Percentiles rank a stretch among this genome's conserved stretches.
Conservation (phyloP, 2,329 filamentous ascomycete species). For the Penicillium expansum region DNA sequence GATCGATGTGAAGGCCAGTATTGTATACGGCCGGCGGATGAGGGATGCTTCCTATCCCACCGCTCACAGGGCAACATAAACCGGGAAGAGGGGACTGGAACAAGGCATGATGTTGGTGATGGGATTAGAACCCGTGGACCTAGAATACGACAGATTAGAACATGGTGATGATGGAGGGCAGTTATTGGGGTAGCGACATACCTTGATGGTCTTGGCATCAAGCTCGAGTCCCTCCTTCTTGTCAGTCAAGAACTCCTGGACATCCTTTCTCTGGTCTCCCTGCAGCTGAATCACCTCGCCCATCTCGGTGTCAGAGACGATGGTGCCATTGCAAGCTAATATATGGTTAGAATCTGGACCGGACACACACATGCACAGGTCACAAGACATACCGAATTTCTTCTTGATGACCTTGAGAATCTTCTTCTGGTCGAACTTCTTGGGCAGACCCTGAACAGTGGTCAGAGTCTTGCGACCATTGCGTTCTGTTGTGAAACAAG, state of each 20-base stretch:
- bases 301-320: slow-evolving; percentile 93
- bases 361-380: neutral
- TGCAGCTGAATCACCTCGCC: slow-evolving; percentile 99
- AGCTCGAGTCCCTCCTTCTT: slow-evolving; percentile 93
- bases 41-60: slow-evolving; percentile 38
- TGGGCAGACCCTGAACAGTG: slow-evolving; percentile 96
- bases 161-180: neutral
- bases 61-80: slow-evolving; percentile 38
- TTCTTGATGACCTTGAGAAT: slow-evolving; percentile 99
- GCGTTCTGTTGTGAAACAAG: slow-evolving; percentile 65
- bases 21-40: slow-evolving; percentile 21
- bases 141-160: slow-evolving; percentile 20
- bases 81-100: slow-evolving; percentile 46
- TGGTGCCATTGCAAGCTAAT: slow-evolving; percentile 98
- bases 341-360: slow-evolving; percentile 19
- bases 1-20: slow-evolving; percentile 20
- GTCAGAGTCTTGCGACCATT: slow-evolving; percentile 99
- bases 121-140: slow-evolving; percentile 54
- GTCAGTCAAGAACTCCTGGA: slow-evolving; percentile 94
- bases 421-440: slow-evolving; percentile 99
- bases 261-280: slow-evolving; percentile 98
- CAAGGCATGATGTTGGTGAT: slow-evolving; percentile 40
- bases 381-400: slow-evolving; percentile 72
- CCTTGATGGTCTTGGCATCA: slow-evolving; percentile 96
- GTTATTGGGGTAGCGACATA: slow-evolving; percentile 38